Conservation (phyloP, 495 filamentous ascomycete species). For the Neurospora pannonica region DNA sequence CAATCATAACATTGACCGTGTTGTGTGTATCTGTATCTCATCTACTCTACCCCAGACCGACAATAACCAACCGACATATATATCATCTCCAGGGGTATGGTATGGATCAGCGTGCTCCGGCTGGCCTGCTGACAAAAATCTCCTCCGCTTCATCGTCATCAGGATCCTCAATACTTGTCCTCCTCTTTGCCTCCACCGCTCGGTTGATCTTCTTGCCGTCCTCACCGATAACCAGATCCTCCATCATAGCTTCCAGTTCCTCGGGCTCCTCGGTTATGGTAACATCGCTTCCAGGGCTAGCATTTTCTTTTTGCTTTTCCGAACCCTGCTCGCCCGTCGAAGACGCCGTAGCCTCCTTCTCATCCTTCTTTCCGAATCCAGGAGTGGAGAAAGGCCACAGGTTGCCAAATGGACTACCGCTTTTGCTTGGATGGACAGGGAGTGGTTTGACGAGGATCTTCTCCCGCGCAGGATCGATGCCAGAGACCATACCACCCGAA, state of each 20-base stretch:
- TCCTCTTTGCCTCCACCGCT: conserved; percentile 41
- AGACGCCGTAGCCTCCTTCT: conserved; percentile 12
- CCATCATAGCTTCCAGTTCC: conserved; percentile 16
- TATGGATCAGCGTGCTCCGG: background rate
- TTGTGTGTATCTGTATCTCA: background rate
- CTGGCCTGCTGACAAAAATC: conserved; percentile 8
- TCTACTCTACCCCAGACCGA: background rate
- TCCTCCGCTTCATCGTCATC: conserved; percentile 39
- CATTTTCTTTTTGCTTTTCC: conserved; percentile 6
- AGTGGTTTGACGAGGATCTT: conserved; percentile 36
- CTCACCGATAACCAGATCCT: conserved; percentile 22
- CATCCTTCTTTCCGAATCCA: conserved; percentile 21
- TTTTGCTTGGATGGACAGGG: conserved; percentile 33
- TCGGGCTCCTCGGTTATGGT: conserved; percentile 23
- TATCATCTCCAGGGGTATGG: background rate
- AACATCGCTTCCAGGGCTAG: conserved; percentile 15
- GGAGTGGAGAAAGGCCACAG: conserved; percentile 37
- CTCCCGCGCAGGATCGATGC: conserved; percentile 25
- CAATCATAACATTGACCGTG: background rate
- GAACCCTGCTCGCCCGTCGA: background rate
- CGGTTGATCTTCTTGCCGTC: conserved; percentile 36
- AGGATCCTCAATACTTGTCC: conserved; percentile 48
- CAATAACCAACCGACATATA: background rate
- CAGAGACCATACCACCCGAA: conserved; percentile 17
- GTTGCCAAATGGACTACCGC: conserved; percentile 31